A percentile compares a stretch with the other conserved stretches of the same genome.
Evolutionary conservation across 2,329 filamentous ascomycete species (phyloP).

Genomic region (Fusarium chuoi): DNA sequence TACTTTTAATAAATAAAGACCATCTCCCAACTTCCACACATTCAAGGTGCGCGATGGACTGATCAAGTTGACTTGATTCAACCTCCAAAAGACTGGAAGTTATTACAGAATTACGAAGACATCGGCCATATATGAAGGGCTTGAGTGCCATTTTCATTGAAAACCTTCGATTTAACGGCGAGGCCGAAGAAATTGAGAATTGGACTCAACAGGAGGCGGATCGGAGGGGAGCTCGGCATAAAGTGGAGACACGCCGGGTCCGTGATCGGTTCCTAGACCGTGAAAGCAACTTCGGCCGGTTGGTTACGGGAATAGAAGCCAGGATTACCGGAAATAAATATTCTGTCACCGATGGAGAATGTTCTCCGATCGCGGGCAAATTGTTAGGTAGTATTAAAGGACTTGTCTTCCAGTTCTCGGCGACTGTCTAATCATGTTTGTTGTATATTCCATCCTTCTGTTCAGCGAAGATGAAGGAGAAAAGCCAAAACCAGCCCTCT

Average conservation of each 20-base stretch:
- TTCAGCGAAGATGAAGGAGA: slow-evolving; percentile 23
- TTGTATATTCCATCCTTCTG: neutral
- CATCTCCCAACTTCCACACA: neutral
- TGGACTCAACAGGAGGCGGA: slow-evolving; percentile 2
- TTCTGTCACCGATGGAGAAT: slow-evolving; percentile 10
- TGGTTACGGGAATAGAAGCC: slow-evolving; percentile 35
- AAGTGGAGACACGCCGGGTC: slow-evolving; percentile 17
- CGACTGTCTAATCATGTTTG: slow-evolving; percentile 8
- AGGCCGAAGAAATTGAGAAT: slow-evolving; percentile 5
- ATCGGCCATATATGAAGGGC: neutral
- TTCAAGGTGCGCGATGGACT: neutral
- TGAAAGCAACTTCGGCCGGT: slow-evolving; percentile 5
- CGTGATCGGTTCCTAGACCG: neutral
- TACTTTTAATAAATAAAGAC: neutral
- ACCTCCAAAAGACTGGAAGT: neutral
- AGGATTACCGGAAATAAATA: slow-evolving; percentile 31
- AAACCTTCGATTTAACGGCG: neutral
- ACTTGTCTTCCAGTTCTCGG: slow-evolving; percentile 5
- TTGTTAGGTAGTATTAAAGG: slow-evolving; percentile 25
- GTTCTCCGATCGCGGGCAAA: slow-evolving; percentile 39
- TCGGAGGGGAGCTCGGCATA: slow-evolving; percentile 21
- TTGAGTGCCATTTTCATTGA: neutral
- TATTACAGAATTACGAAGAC: neutral
- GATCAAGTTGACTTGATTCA: neutral
- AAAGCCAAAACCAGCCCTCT: slow-evolving; percentile 5